Percentiles rank a stretch among this genome's conserved stretches.
phyloP scores from a whole-genome alignment of 2,329 filamentous ascomycete species.

The Fusarium mangiferae region DNA sequence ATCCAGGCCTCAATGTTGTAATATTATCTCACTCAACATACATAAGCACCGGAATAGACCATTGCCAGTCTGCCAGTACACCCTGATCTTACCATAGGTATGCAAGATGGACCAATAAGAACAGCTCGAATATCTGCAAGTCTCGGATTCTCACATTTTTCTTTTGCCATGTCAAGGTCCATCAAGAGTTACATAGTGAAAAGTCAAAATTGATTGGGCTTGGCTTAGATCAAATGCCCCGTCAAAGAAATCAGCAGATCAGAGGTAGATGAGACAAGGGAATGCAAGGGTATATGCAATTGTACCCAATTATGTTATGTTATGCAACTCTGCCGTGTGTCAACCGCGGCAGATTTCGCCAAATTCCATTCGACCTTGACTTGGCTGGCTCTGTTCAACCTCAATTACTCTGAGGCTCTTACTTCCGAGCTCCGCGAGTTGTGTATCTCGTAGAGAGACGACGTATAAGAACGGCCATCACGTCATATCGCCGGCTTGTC shows the following conservation, averaged over 20 bases:
- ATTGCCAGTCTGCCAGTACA: not conserved
- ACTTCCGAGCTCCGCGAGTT: not conserved
- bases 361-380: not conserved
- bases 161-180: not conserved
- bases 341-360: slow-evolving; percentile 17
- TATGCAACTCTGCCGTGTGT: slow-evolving; percentile 17
- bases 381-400: slow-evolving; percentile 2
- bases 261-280: slow-evolving; percentile 1
- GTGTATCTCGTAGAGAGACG: not conserved
- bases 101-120: slow-evolving; percentile 16
- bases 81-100: slow-evolving; percentile 4
- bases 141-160: slow-evolving; percentile 13
- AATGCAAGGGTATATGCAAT: slow-evolving; percentile 25
- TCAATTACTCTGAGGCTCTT: not conserved
- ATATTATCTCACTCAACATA: not conserved
- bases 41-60: not conserved
- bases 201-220: slow-evolving; percentile 13
- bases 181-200: not conserved
- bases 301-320: slow-evolving; percentile 18
- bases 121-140: slow-evolving; percentile 15
- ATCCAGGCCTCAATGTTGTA: not conserved
- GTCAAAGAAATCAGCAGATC: slow-evolving; percentile 17
- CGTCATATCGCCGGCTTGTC: not conserved
- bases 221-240: slow-evolving; percentile 20
- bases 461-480: not conserved